Conservation (phyloP, 108 stramenopile genomes). For the Chaetoceros tenuissimus region DNA sequence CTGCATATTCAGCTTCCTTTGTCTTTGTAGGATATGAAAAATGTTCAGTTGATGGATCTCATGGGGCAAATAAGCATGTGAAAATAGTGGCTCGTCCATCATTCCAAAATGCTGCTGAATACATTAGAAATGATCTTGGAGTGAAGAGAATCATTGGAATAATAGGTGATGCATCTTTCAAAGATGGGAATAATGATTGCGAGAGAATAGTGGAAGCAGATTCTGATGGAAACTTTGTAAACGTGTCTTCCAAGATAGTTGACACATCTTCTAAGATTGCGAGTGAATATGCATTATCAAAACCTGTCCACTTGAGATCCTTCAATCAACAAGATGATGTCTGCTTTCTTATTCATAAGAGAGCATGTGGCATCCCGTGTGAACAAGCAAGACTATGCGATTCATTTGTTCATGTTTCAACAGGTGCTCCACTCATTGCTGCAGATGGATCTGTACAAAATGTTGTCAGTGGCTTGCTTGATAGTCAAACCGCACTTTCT, state of each 20-base stretch:
- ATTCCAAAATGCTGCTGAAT: conserved; percentile 30
- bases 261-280: background rate
- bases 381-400: conserved; percentile 47
- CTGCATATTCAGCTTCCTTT: conserved; percentile 62
- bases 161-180: conserved; percentile 13
- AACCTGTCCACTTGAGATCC: conserved; percentile 20
- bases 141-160: conserved; percentile 27
- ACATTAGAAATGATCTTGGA: background rate
- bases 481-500: conserved; percentile 48
- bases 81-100: conserved; percentile 58
- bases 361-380: conserved; percentile 40
- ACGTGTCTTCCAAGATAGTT: background rate
- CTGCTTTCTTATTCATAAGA: conserved; percentile 30
- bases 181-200: conserved; percentile 3
- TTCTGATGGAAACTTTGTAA: background rate
- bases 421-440: conserved; percentile 17
- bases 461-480: conserved; percentile 25
- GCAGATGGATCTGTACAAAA: background rate
- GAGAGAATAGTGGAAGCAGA: background rate
- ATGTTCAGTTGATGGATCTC: conserved; percentile 56
- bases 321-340: conserved; percentile 13
- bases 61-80: conserved; percentile 65
- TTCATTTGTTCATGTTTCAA: conserved; percentile 66
- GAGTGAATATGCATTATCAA: conserved; percentile 8
- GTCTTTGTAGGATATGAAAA: conserved; percentile 62